Conservation (phyloP, 208 protist species). For the Leishmania aethiopica region DNA sequence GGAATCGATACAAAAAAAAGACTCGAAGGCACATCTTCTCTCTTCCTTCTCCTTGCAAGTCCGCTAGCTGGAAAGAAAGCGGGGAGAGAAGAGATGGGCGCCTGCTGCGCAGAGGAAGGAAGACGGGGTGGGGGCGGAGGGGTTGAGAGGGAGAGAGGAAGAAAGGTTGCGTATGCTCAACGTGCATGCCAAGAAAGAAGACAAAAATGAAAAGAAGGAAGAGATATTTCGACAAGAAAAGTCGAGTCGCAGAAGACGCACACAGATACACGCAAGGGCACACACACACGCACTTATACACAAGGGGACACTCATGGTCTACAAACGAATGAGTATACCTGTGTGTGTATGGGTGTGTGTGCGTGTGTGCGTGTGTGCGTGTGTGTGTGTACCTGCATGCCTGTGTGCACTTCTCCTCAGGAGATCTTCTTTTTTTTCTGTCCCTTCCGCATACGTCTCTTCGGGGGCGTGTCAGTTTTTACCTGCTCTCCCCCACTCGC, state of each 20-base stretch:
- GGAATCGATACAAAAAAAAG: background rate
- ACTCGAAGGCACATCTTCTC: background rate
- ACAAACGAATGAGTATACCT: background rate
- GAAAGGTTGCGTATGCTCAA: background rate
- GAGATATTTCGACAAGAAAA: background rate
- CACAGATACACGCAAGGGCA: background rate
- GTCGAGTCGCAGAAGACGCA: background rate
- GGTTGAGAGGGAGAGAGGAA: background rate
- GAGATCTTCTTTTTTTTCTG: background rate
- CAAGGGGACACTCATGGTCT: background rate
- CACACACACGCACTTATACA: background rate
- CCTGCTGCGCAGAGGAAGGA: background rate
- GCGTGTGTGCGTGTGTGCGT: background rate
- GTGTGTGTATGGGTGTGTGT: background rate
- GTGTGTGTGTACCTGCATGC: background rate
- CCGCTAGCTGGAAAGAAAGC: background rate
- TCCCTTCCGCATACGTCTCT: background rate
- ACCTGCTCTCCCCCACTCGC: constrained; percentile 4
- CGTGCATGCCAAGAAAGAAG: background rate
- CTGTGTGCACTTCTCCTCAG: background rate
- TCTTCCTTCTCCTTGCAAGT: background rate
- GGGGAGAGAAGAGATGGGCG: background rate
- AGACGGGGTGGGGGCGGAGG: no score
- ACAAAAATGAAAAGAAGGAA: background rate
- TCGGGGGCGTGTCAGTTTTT: background rate